Evolutionary conservation across 2,329 filamentous ascomycete genomes (phyloP).

Genomic region (Clarireedia paspali): DNA sequence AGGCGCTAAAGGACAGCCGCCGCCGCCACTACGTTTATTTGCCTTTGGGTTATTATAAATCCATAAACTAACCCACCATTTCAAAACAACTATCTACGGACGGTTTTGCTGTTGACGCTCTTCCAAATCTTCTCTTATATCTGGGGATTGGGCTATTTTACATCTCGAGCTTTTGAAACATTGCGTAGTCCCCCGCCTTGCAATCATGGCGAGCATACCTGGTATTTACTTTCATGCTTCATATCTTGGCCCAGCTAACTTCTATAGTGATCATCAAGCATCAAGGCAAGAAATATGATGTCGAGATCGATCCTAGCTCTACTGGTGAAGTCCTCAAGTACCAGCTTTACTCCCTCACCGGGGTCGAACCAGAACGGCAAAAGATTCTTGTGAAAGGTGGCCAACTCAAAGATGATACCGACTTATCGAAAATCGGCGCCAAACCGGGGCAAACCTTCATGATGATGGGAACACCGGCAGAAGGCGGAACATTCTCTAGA

Average conservation of each 20-base stretch:
- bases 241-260: slow-evolving; percentile 13
- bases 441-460: slow-evolving; percentile 84
- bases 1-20: slow-evolving; percentile 10
- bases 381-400: slow-evolving; percentile 93
- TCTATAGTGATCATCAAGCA: slow-evolving; percentile 81
- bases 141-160: neutral
- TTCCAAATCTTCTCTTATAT: no score
- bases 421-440: slow-evolving; percentile 73
- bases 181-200: slow-evolving; percentile 11
- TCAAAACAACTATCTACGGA: neutral
- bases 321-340: slow-evolving; percentile 92
- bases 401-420: slow-evolving; percentile 91
- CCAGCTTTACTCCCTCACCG: slow-evolving; percentile 90
- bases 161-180: neutral
- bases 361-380: slow-evolving; percentile 91
- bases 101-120: no score
- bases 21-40: slow-evolving; percentile 8
- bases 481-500: slow-evolving; percentile 51
- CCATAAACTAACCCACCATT: neutral
- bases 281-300: slow-evolving; percentile 87
- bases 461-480: slow-evolving; percentile 89
- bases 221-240: slow-evolving; percentile 16
- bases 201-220: slow-evolving; percentile 29
- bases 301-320: slow-evolving; percentile 79
- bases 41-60: neutral